phyloP scores from a whole-genome alignment of 2,329 filamentous ascomycete species.

The Biscogniauxia marginata region DNA sequence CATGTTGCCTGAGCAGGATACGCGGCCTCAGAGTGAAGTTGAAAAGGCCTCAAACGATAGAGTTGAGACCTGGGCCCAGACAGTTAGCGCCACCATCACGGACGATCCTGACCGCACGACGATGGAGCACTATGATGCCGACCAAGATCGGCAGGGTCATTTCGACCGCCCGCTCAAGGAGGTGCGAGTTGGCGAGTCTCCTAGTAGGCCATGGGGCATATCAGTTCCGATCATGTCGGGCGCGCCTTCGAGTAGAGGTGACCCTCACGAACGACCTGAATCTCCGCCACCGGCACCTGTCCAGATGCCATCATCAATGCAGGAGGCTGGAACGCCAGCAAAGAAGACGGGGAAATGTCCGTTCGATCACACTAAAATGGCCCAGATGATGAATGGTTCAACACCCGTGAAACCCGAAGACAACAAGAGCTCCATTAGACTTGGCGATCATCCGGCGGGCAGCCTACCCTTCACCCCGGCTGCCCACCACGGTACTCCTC shows the following conservation, averaged over 20 bases:
- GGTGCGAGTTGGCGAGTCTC: slow-evolving; percentile 88
- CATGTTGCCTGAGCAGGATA: slow-evolving; percentile 67
- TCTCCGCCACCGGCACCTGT: slow-evolving; percentile 60
- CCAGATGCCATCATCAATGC: slow-evolving; percentile 42
- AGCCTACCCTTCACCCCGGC: slow-evolving; percentile 21
- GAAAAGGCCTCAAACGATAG: slow-evolving; percentile 62
- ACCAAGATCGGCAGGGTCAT: slow-evolving; percentile 65
- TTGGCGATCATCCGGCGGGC: slow-evolving; percentile 17
- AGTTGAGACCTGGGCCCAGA: slow-evolving; percentile 84
- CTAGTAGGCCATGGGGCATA: slow-evolving; percentile 91
- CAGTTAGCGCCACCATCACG: slow-evolving; percentile 55
- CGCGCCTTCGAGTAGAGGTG: slow-evolving; percentile 32
- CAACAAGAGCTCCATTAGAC: slow-evolving; percentile 23
- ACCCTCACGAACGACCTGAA: slow-evolving; percentile 41
- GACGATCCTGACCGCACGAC: slow-evolving; percentile 40
- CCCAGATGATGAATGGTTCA: slow-evolving; percentile 33
- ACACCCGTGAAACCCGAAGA: slow-evolving; percentile 28
- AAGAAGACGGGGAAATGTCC: slow-evolving; percentile 52
- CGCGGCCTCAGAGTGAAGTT: slow-evolving; percentile 41
- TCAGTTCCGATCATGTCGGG: slow-evolving; percentile 64
- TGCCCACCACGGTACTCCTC: slow-evolving; percentile 21
- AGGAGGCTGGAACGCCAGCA: slow-evolving; percentile 20
- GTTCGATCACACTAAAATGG: slow-evolving; percentile 52
- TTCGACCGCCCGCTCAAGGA: slow-evolving; percentile 87
- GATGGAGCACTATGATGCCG: slow-evolving; percentile 41